Evolutionary conservation across 352 stramenopile species (phyloP).

Genomic region (Globisporangium barbulae): DNA sequence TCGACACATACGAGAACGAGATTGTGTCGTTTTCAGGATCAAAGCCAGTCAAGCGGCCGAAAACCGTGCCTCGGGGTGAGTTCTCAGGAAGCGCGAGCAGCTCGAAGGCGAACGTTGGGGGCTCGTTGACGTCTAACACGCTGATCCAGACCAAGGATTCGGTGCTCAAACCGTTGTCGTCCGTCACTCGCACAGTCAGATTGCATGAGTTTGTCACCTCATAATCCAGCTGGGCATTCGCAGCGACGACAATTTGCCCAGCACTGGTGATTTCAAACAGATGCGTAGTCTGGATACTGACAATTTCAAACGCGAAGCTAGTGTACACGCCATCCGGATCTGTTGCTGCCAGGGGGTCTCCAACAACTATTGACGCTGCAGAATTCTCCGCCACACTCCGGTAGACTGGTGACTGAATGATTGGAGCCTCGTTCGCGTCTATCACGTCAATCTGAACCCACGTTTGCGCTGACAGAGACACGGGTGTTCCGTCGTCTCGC

Average conservation of each 20-base stretch:
- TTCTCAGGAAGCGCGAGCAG: constrained; percentile 36
- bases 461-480: not conserved
- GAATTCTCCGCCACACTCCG: constrained; percentile 10
- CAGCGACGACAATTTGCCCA: constrained; percentile 6
- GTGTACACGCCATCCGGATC: constrained; percentile 6
- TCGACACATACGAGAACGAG: constrained; percentile 29
- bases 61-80: constrained; percentile 31
- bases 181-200: constrained; percentile 22
- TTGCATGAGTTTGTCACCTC: constrained; percentile 18
- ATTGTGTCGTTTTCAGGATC: constrained; percentile 58
- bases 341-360: not conserved
- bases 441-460: constrained; percentile 9
- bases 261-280: constrained; percentile 11
- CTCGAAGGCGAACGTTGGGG: constrained; percentile 17
- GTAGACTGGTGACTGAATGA: constrained; percentile 2
- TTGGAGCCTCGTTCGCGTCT: constrained; percentile 10
- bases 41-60: constrained; percentile 31
- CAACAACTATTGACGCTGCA: not conserved
- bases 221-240: constrained; percentile 11
- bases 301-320: constrained; percentile 10
- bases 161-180: constrained; percentile 19
- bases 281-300: constrained; percentile 1
- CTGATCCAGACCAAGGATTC: constrained; percentile 17
- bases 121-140: constrained; percentile 32
- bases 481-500: not conserved